Percentiles rank a stretch among this genome's conserved stretches.
phyloP scores from a whole-genome alignment of 768 basidiomycete species.

The Leccinum boreale region DNA sequence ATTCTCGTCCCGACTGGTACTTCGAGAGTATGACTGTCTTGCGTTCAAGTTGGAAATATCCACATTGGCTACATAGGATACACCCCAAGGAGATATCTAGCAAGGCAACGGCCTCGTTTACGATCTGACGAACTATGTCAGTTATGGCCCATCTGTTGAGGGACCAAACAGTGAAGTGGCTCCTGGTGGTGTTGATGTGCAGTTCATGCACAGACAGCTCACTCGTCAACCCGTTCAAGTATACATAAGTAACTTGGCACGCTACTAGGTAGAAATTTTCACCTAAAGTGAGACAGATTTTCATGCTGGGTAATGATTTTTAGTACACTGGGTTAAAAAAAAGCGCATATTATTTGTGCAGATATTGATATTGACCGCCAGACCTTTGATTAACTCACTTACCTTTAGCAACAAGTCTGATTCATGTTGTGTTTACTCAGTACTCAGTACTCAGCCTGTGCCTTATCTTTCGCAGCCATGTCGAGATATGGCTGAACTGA shows the following conservation, averaged over 20 bases:
- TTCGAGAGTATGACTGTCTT: conserved; percentile 91
- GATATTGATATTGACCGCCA: too few species aligned
- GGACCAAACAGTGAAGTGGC: conserved; percentile 49
- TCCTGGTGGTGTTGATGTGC: conserved; percentile 37
- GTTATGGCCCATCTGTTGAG: conserved; percentile 55
- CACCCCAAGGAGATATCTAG: conserved; percentile 67
- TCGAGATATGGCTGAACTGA: conserved; percentile 76
- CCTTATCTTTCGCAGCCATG: conserved; percentile 84
- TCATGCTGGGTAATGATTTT: too few species aligned
- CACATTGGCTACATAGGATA: conserved; percentile 88
- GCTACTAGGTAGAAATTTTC: too few species aligned
- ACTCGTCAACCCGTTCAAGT: conserved; percentile 74
- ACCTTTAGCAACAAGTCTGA: too few species aligned
- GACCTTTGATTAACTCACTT: too few species aligned
- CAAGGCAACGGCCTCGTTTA: conserved; percentile 80
- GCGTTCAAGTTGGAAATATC: conserved; percentile 65
- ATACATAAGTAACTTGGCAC: conserved; percentile 21
- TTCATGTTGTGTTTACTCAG: too few species aligned
- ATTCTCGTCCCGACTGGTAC: conserved; percentile 98
- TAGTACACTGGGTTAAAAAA: too few species aligned
- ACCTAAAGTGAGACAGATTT: too few species aligned
- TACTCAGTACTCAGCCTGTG: conserved; percentile 72
- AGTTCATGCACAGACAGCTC: conserved; percentile 65
- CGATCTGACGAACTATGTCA: conserved; percentile 81
- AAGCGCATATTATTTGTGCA: too few species aligned